A percentile compares a stretch with the other conserved stretches of the same genome.
Evolutionary conservation across 2,329 filamentous ascomycete genomes (phyloP).

Genomic region (Fusarium cyanostomum): DNA sequence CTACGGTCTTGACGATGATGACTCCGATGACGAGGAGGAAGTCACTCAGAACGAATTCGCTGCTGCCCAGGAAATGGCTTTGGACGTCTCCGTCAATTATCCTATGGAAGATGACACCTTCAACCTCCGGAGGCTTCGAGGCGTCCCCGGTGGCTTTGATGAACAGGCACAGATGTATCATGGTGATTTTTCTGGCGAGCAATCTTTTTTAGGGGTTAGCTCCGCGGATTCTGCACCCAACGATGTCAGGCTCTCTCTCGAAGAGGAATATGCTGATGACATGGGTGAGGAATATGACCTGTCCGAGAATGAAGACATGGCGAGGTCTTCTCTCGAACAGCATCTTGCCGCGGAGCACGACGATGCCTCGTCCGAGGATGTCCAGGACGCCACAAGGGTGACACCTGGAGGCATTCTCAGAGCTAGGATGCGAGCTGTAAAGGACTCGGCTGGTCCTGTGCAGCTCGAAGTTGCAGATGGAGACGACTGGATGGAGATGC

Average conservation of each 20-base stretch:
- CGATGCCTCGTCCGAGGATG: slow-evolving; percentile 64
- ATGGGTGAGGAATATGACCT: slow-evolving; percentile 82
- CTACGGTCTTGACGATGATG: slow-evolving; percentile 84
- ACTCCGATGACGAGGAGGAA: slow-evolving; percentile 65
- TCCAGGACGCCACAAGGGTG: slow-evolving; percentile 54
- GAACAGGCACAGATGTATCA: slow-evolving; percentile 64
- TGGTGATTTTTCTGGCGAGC: slow-evolving; percentile 63
- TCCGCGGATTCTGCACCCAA: slow-evolving; percentile 82
- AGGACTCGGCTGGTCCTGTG: slow-evolving; percentile 66
- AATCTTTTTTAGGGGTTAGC: slow-evolving; percentile 94
- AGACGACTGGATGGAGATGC: slow-evolving; percentile 92
- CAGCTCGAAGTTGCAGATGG: slow-evolving; percentile 71
- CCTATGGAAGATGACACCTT: slow-evolving; percentile 65
- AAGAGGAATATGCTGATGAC: slow-evolving; percentile 64
- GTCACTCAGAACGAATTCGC: slow-evolving; percentile 9
- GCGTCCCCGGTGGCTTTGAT: slow-evolving; percentile 84
- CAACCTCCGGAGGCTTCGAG: slow-evolving; percentile 60
- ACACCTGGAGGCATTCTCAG: slow-evolving; percentile 70
- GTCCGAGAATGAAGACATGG: slow-evolving; percentile 76
- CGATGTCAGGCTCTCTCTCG: slow-evolving; percentile 66
- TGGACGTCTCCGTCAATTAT: slow-evolving; percentile 39
- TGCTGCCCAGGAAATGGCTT: slow-evolving; percentile 34
- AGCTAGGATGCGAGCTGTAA: slow-evolving; percentile 71
- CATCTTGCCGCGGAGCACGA: slow-evolving; percentile 80
- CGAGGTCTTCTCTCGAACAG: slow-evolving; percentile 78